Conservation (phyloP, 768 basidiomycete genomes). For the Phallus indusiatus region DNA sequence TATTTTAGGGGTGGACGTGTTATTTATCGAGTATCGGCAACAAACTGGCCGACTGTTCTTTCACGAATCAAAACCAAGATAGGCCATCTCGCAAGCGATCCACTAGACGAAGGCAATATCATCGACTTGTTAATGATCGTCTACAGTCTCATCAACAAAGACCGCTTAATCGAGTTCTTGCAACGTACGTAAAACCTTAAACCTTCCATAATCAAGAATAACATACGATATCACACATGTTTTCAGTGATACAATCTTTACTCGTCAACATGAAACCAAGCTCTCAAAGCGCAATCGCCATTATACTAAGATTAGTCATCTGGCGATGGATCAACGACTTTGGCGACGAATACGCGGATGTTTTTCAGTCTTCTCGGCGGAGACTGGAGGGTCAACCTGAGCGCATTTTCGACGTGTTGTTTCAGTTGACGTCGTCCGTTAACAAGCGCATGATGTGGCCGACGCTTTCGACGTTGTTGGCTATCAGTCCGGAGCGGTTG, state of each 20-base stretch:
- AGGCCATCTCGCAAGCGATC: conserved; percentile 44
- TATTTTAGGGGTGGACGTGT: conserved; percentile 48
- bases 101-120: conserved; percentile 48
- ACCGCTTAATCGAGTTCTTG: conserved; percentile 58
- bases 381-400: conserved; percentile 75
- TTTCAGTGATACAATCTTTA: conserved; percentile 59
- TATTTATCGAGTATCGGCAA: conserved; percentile 78
- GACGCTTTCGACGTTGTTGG: conserved; percentile 62
- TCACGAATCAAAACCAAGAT: conserved; percentile 62
- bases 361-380: conserved; percentile 48
- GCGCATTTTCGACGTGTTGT: conserved; percentile 75
- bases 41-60: conserved; percentile 79
- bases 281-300: conserved; percentile 61
- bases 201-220: too few species aligned
- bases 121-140: conserved; percentile 72
- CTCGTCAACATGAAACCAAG: conserved; percentile 75
- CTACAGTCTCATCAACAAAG: conserved; percentile 63
- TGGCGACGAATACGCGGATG: conserved; percentile 69
- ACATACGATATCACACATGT: too few species aligned
- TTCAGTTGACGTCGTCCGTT: conserved; percentile 32
- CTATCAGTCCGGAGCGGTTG: conserved; percentile 67
- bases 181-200: conserved; percentile 35
- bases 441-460: conserved; percentile 63
- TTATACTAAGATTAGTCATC: conserved; percentile 64
- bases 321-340: conserved; percentile 88